These are phyloP conservation scores for Ambrosia artemisiifolia DNA, from an alignment of 129 eudicot genomes.

Conservation along the genomic window DNA sequence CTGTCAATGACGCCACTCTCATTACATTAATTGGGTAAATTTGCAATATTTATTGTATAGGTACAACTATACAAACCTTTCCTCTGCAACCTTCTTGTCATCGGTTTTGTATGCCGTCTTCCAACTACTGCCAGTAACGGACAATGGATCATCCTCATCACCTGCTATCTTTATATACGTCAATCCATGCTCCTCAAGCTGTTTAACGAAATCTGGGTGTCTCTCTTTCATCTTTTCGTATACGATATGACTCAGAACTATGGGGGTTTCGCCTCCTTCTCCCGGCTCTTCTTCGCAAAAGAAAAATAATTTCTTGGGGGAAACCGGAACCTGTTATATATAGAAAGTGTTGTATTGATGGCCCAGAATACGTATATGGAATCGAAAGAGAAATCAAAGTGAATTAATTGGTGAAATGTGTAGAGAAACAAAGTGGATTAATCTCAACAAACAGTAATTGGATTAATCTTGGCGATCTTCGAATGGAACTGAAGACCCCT, in stretches of 20 bases:
- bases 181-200: conserved; percentile 27
- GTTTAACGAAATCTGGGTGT: conserved; percentile 19
- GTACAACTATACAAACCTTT: conserved; percentile 42
- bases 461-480: too few relatives aligned
- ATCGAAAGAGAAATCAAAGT: too few relatives aligned
- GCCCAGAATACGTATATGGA: too few relatives aligned
- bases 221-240: conserved; percentile 30
- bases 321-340: conserved; percentile 45
- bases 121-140: conserved; percentile 82
- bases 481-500: too few relatives aligned
- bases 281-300: conserved; percentile 80
- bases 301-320: conserved; percentile 72
- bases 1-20: conserved; percentile 25
- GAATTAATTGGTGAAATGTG: too few relatives aligned
- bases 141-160: conserved; percentile 60
- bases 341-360: too few relatives aligned
- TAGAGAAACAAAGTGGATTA: too few relatives aligned
- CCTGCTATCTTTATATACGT: conserved; percentile 40
- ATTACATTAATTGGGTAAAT: not conserved
- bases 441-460: too few relatives aligned
- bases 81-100: conserved; percentile 75
- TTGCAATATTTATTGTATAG: not conserved
- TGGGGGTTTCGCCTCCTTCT: conserved; percentile 82
- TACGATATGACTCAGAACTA: conserved; percentile 60
- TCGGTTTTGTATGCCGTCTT: conserved; percentile 60